Conservation (phyloP, 371 early-diverging fungal species). For the Syncephalastrum racemosum region DNA sequence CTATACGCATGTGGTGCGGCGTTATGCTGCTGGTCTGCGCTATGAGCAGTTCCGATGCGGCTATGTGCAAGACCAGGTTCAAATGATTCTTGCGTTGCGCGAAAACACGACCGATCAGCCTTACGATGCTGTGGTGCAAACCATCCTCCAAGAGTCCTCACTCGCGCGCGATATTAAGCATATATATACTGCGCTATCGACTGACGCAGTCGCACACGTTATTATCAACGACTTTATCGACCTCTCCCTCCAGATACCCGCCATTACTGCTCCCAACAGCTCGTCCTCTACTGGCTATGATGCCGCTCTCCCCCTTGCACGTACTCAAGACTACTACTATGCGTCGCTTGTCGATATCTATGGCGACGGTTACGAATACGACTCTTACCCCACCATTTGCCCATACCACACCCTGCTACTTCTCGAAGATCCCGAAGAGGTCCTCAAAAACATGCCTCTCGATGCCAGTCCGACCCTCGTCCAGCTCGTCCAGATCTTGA, state of each 20-base stretch:
- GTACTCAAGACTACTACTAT: constrained; percentile 19
- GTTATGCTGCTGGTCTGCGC: constrained; percentile 73
- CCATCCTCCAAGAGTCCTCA: constrained; percentile 45
- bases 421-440: constrained; percentile 80
- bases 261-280: constrained; percentile 10
- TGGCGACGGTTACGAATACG: constrained; percentile 61
- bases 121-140: constrained; percentile 37
- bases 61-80: constrained; percentile 76
- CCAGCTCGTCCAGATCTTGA: constrained; percentile 82
- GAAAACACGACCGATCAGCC: constrained; percentile 35
- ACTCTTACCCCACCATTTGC: constrained; percentile 71
- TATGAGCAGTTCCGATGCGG: constrained; percentile 83
- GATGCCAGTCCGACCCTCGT: constrained; percentile 86
- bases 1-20: constrained; percentile 72
- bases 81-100: constrained; percentile 58
- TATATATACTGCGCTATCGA: constrained; percentile 59
- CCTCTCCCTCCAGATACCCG: constrained; percentile 71
- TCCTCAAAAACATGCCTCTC: constrained; percentile 73
- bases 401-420: constrained; percentile 87
- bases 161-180: constrained; percentile 61
- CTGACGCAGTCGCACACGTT: constrained; percentile 61
- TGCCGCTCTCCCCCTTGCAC: constrained; percentile 8
- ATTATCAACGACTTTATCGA: constrained; percentile 79
- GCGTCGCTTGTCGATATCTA: constrained; percentile 46
- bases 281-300: constrained; percentile 8